These are phyloP conservation scores for Phyllosticta citriasiana DNA, from an alignment of 2,329 filamentous ascomycete genomes.

Conservation along the genomic window DNA sequence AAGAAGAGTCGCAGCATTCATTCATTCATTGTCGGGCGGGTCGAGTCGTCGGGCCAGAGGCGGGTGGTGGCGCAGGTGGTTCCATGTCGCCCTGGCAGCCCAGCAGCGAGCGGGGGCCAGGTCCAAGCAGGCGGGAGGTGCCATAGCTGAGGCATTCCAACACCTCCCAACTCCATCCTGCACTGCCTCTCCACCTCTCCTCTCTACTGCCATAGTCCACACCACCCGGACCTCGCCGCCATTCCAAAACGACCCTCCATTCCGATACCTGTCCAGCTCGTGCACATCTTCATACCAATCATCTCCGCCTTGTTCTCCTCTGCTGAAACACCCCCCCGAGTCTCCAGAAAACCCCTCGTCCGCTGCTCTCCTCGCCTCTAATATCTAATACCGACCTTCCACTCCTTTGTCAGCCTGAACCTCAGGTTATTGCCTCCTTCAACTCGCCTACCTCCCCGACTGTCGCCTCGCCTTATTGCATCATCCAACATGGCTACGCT, in stretches of 20 bases:
- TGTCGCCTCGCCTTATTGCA: background rate
- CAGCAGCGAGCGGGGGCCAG: background rate
- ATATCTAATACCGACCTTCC: background rate
- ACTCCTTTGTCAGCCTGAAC: background rate
- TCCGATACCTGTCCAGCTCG: background rate
- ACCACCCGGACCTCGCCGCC: background rate
- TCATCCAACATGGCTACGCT: slow-evolving; percentile 14
- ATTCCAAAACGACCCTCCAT: background rate
- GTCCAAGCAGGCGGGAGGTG: background rate
- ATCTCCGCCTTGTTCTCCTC: background rate
- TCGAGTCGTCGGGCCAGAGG: background rate
- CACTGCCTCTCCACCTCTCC: background rate
- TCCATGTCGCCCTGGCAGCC: background rate
- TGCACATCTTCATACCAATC: background rate
- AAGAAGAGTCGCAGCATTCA: too few species aligned
- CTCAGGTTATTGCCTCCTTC: background rate
- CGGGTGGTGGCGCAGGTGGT: background rate
- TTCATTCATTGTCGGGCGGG: too few species aligned
- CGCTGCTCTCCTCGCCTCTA: background rate
- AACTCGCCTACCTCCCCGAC: background rate
- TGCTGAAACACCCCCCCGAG: background rate
- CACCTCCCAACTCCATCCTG: background rate
- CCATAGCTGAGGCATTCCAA: background rate
- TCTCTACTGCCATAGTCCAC: background rate
- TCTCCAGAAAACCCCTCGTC: background rate